These are phyloP conservation scores for Aspergillus fructus DNA, from an alignment of 2,329 filamentous ascomycete genomes.

Conservation along the genomic window DNA sequence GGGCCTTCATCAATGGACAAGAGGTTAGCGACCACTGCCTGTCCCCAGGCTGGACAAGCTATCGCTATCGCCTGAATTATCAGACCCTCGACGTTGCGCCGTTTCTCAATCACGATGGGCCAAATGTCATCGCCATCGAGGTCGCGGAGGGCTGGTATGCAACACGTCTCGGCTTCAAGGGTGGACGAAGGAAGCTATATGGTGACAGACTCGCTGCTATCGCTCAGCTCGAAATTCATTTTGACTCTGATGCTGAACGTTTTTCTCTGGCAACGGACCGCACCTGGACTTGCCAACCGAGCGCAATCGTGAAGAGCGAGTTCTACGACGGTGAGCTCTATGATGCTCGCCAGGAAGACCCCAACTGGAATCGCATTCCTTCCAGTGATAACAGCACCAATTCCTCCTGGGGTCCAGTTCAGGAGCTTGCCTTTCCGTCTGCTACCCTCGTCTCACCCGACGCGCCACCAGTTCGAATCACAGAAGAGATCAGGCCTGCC, in stretches of 20 bases:
- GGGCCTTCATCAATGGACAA: slow-evolving; percentile 49
- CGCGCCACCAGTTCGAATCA: slow-evolving; percentile 45
- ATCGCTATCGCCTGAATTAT: slow-evolving; percentile 51
- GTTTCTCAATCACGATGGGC: slow-evolving; percentile 31
- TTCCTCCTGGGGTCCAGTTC: slow-evolving; percentile 27
- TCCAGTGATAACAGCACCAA: too few species aligned
- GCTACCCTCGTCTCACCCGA: slow-evolving; percentile 42
- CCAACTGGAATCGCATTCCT: slow-evolving; percentile 22
- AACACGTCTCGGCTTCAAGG: slow-evolving; percentile 32
- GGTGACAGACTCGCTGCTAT: slow-evolving; percentile 25
- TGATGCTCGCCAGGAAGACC: slow-evolving; percentile 40
- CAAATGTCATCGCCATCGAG: slow-evolving; percentile 44
- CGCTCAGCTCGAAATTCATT: slow-evolving; percentile 29
- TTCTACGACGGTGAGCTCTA: slow-evolving; percentile 57
- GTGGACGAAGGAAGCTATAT: slow-evolving; percentile 14
- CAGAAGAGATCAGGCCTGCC: slow-evolving; percentile 28
- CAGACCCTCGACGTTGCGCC: slow-evolving; percentile 53
- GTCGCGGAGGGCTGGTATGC: slow-evolving; percentile 54
- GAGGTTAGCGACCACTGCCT: slow-evolving; percentile 33
- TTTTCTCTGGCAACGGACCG: slow-evolving; percentile 22
- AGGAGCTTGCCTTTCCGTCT: slow-evolving; percentile 31
- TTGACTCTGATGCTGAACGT: slow-evolving; percentile 7
- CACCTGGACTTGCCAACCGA: slow-evolving; percentile 23
- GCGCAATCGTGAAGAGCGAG: slow-evolving; percentile 32
- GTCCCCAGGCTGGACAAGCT: slow-evolving; percentile 54